Conservation (phyloP, 2,329 filamentous ascomycete species). For the Fusarium bactridioides region DNA sequence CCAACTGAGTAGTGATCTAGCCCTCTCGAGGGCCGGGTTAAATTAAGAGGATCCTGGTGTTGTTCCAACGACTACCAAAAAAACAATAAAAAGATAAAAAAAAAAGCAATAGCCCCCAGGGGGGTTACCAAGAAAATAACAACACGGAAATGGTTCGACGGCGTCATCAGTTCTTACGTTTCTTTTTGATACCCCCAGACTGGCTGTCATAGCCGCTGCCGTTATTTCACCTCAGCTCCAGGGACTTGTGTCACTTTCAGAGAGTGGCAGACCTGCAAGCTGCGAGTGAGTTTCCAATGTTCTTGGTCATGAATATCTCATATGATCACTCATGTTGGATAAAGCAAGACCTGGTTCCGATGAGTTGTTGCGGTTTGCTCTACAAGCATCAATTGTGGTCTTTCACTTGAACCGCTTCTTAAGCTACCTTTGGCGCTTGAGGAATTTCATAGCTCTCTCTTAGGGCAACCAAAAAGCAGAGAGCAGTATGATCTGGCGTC, state of each 20-base stretch:
- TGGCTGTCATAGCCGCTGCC: neutral
- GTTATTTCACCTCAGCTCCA: neutral
- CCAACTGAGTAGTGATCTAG: accelerated
- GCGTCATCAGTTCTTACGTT: neutral
- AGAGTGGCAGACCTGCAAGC: neutral
- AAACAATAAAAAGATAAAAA: neutral
- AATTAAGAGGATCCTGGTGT: neutral
- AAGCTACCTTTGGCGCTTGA: neutral
- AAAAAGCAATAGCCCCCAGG: neutral
- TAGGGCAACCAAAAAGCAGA: neutral
- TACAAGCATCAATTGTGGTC: neutral
- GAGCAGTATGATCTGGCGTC: neutral
- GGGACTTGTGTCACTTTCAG: neutral
- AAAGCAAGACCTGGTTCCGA: neutral
- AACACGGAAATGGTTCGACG: neutral
- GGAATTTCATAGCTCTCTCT: neutral
- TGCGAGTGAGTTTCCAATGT: neutral
- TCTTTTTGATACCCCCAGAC: neutral
- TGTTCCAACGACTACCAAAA: neutral
- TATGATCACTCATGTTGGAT: neutral
- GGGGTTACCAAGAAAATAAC: neutral
- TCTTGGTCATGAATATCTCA: neutral
- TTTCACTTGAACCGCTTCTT: neutral
- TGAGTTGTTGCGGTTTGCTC: neutral
- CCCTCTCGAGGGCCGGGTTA: neutral